These are phyloP conservation scores for Brettanomyces bruxellensis DNA, from an alignment of 805 yeast species.

Conservation along the genomic window DNA sequence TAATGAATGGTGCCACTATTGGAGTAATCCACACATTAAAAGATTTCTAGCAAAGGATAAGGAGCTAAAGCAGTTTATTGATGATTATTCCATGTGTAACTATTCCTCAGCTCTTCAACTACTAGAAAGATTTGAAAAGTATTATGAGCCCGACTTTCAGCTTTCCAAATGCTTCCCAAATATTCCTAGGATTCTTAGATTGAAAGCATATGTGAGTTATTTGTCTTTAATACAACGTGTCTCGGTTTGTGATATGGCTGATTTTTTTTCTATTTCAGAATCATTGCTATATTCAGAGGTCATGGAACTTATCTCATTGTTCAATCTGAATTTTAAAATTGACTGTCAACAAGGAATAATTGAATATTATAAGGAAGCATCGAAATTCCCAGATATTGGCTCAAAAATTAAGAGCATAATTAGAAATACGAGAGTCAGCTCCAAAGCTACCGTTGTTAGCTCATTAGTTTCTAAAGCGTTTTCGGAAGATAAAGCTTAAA, in stretches of 20 bases:
- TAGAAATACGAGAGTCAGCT: constrained; percentile 8
- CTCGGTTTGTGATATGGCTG: constrained; percentile 12
- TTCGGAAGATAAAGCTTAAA: constrained; percentile 1
- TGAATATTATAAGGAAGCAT: constrained; percentile 3
- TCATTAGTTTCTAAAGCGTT: constrained; percentile 9
- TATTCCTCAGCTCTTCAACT: background rate
- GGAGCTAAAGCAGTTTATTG: constrained; percentile 15
- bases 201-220: constrained; percentile 23
- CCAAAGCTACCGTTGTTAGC: constrained; percentile 13
- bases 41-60: constrained; percentile 14
- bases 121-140: background rate
- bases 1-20: constrained; percentile 4
- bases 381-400: constrained; percentile 1
- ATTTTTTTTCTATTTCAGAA: constrained; percentile 12
- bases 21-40: constrained; percentile 8
- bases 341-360: constrained; percentile 9
- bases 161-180: constrained; percentile 15
- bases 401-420: constrained; percentile 5
- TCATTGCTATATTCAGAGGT: constrained; percentile 11
- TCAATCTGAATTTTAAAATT: constrained; percentile 19
- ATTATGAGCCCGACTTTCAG: constrained; percentile 15
- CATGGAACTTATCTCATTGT: constrained; percentile 11
- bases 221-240: constrained; percentile 22
- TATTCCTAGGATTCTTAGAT: constrained; percentile 19
- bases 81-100: constrained; percentile 8